Evolutionary conservation across 345 rosid species (phyloP).

Genomic region (Salix koriyanagi): DNA sequence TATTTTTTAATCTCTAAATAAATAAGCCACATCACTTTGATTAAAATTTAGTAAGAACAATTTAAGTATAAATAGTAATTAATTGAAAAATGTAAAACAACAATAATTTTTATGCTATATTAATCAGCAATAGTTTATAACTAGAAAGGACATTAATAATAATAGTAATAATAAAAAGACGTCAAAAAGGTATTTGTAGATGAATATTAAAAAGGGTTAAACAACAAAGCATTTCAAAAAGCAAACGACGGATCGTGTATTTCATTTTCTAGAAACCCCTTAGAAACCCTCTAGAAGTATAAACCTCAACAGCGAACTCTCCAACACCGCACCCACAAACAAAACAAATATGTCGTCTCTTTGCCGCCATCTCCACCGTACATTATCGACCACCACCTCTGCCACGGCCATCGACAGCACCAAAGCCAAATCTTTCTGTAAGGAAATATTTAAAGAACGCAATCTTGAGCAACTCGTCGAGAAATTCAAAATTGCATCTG

Average conservation of each 20-base stretch:
- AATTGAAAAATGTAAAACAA: too few species aligned
- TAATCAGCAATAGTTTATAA: too few species aligned
- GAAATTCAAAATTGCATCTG: conserved; percentile 52
- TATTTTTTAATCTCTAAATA: too few species aligned
- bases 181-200: too few species aligned
- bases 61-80: too few species aligned
- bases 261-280: background rate
- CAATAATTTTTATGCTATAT: too few species aligned
- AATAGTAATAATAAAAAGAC: too few species aligned
- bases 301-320: background rate
- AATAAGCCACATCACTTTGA: too few species aligned
- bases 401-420: background rate
- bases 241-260: background rate
- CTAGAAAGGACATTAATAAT: too few species aligned
- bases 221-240: background rate
- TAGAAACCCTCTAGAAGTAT: background rate
- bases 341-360: background rate
- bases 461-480: conserved; percentile 51
- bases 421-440: conserved; percentile 18
- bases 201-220: background rate
- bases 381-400: background rate
- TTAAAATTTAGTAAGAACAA: too few species aligned
- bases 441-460: conserved; percentile 44
- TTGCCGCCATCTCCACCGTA: conserved; percentile 7
- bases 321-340: background rate